Evolutionary conservation across 1,284 basidiomycete species (phyloP).

Genomic region (Thelephora terrestris): DNA sequence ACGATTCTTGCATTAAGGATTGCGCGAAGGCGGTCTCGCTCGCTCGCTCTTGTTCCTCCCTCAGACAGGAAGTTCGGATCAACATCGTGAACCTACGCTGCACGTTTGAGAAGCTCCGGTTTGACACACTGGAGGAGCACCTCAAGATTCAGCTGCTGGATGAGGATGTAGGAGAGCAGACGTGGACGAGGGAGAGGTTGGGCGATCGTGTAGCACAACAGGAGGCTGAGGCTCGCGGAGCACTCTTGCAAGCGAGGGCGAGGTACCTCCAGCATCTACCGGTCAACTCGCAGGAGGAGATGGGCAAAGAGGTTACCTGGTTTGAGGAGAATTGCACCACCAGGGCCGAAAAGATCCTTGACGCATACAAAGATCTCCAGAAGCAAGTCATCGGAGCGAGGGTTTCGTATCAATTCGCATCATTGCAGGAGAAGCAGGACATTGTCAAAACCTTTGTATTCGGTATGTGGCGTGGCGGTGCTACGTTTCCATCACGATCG

Average conservation of each 20-base stretch:
- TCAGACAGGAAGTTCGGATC: constrained; percentile 24
- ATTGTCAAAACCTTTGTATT: constrained; percentile 38
- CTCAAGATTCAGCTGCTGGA: constrained; percentile 12
- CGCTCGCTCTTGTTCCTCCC: constrained; percentile 25
- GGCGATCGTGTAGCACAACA: not conserved
- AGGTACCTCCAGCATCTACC: constrained; percentile 14
- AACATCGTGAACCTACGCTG: constrained; percentile 28
- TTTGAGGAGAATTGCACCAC: constrained; percentile 23
- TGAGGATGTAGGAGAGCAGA: constrained; percentile 6
- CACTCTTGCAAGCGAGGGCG: not conserved
- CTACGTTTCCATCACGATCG: not conserved
- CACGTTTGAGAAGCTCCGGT: constrained; percentile 30
- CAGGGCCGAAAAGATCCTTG: constrained; percentile 23
- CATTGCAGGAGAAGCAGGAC: constrained; percentile 35
- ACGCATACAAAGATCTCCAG: constrained; percentile 25
- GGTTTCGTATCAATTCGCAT: constrained; percentile 33
- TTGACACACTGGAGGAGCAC: constrained; percentile 18
- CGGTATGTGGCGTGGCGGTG: constrained; percentile 23
- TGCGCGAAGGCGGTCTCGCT: constrained; percentile 30
- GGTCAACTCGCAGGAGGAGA: constrained; percentile 10
- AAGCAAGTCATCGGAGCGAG: constrained; percentile 21
- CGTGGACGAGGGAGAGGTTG: constrained; percentile 2
- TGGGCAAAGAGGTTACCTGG: constrained; percentile 24
- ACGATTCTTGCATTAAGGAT: constrained; percentile 31
- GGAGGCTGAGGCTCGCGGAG: not conserved